A percentile compares a stretch with the other conserved stretches of the same genome.
These are phyloP conservation scores for Trichophyton benhamiae DNA, from an alignment of 2,329 filamentous ascomycete genomes.

Conservation along the genomic window DNA sequence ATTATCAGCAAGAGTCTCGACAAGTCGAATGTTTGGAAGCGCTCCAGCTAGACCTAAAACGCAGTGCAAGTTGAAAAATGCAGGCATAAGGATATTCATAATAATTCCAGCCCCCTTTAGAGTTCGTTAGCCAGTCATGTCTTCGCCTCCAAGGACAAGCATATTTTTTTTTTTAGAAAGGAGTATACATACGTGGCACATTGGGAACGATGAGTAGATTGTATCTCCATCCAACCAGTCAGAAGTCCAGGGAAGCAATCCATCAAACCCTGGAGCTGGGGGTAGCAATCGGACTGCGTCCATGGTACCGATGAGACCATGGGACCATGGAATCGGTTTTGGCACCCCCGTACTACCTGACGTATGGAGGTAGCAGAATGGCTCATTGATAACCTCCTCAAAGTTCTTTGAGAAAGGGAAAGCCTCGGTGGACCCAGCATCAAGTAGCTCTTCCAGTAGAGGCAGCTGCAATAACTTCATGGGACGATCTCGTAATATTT, in stretches of 20 bases:
- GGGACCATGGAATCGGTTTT: slow-evolving; percentile 1
- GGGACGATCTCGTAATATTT: background rate
- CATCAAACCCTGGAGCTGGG: background rate
- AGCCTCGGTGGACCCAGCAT: background rate
- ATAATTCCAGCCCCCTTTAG: slow-evolving; percentile 4
- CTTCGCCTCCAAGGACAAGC: background rate
- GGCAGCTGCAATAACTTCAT: background rate
- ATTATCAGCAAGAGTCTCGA: background rate
- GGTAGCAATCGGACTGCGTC: background rate
- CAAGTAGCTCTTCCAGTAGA: background rate
- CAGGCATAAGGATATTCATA: slow-evolving; percentile 3
- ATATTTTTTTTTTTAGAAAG: background rate
- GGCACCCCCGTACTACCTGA: background rate
- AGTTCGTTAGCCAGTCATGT: background rate
- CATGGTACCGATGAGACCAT: slow-evolving; percentile 2
- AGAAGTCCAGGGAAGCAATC: background rate
- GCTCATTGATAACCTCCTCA: background rate
- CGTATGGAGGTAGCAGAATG: slow-evolving; percentile 2
- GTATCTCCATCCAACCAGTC: background rate
- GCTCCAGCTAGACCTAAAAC: background rate
- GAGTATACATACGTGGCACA: slow-evolving; percentile 4
- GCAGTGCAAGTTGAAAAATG: background rate
- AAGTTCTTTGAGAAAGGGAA: background rate
- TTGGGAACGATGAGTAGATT: slow-evolving; percentile 2
- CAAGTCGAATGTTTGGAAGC: background rate